Evolutionary conservation across 345 rosid genomes (phyloP), one percentile per base, ranked within the genome.

Genomic region (Eucalyptus regnans): DNA sequence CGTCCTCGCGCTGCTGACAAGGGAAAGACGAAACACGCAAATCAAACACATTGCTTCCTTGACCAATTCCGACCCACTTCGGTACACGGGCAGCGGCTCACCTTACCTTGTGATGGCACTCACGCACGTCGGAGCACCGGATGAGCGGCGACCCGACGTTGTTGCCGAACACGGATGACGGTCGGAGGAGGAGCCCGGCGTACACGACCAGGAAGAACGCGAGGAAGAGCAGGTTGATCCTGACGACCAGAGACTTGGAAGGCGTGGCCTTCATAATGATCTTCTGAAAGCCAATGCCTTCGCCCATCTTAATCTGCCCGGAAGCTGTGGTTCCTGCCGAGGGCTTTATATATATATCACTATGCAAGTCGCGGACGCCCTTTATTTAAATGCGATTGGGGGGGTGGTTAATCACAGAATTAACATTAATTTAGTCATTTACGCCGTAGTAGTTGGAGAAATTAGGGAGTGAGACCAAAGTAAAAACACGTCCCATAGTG

Each of bases 21-120:
- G 46, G 92, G n/a, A 51, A 88, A 41, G 62, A 18, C 37, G 51
- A 41, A 9, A 29, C 41, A 14, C 43, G 16, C 50, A 50, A 50
- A 33, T 56, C 86, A 58, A 60, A 29, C 54, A 56, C 60, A 18
- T 41, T 20, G 44, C n/a, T 66, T 18, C 7, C 7, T 52, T 3
- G 64, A 76, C 89, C 31, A 50, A 80, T 41, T 11, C 23, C 46
- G 48, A 68, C 66, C 12, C 49, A 27, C 51, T n/a, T 51, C 31
- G 29, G n/a, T 23, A 41, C 76, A 8, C 25, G 48, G 44, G 48
- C 68, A 79, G 48, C 60, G 90, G 92, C 98, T 96, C 95, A 95
- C 98, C 99, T 96, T 92, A 97, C 99, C 99, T 97, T 95, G 93
- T 93, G 97, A 93, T 92, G 97, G 90, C 99, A 95, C 68, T 96